Percentiles rank a stretch among this genome's conserved stretches.
phyloP scores from a whole-genome alignment of 352 stramenopile genomes.

The Phytophthora capsici region DNA sequence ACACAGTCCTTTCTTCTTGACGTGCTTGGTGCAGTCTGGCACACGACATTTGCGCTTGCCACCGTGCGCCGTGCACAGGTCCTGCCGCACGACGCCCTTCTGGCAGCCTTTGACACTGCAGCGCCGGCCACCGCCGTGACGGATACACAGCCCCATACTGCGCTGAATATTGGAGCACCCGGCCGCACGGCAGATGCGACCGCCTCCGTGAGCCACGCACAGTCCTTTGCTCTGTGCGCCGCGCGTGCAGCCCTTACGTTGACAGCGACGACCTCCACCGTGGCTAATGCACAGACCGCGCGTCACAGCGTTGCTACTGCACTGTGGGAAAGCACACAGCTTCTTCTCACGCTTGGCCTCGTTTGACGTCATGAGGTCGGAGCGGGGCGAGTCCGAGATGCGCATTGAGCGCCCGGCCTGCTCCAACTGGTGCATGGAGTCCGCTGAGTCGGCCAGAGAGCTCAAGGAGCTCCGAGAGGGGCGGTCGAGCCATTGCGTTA shows the following conservation, averaged over 20 bases:
- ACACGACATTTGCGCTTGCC: constrained; percentile 86
- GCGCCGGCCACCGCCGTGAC: constrained; percentile 83
- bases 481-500: constrained; percentile 52
- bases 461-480: constrained; percentile 39
- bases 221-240: constrained; percentile 83
- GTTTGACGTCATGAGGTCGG: constrained; percentile 10
- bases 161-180: constrained; percentile 89
- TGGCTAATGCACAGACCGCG: constrained; percentile 85
- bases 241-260: constrained; percentile 84
- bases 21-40: constrained; percentile 83
- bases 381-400: constrained; percentile 38
- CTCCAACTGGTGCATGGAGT: constrained; percentile 60
- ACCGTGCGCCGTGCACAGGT: constrained; percentile 87
- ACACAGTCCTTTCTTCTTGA: constrained; percentile 87
- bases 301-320: constrained; percentile 80
- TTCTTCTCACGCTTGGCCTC: constrained; percentile 74
- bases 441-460: constrained; percentile 67
- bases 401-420: constrained; percentile 42
- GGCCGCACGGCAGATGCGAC: constrained; percentile 78
- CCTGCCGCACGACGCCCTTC: constrained; percentile 87
- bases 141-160: constrained; percentile 89
- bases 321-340: constrained; percentile 76
- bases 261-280: constrained; percentile 77
- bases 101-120: constrained; percentile 84
- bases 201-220: constrained; percentile 84